Conservation (phyloP, 2,329 filamentous ascomycete genomes). For the Spiromastix sp. region DNA sequence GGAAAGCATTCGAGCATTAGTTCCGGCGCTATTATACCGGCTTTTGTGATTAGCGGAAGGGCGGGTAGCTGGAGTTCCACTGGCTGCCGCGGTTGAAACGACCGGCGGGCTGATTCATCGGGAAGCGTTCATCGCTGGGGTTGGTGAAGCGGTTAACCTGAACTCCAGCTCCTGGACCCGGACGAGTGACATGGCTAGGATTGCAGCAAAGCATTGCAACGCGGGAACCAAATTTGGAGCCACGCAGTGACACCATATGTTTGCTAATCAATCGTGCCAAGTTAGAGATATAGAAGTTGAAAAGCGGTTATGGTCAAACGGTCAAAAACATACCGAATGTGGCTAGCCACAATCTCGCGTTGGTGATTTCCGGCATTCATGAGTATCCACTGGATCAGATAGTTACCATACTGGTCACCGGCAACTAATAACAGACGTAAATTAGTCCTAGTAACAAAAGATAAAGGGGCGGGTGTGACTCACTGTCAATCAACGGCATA, state of each 20-base stretch:
- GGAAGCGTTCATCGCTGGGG: constrained; percentile 33
- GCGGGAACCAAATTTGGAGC: constrained; percentile 95
- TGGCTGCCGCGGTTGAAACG: constrained; percentile 27
- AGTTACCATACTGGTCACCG: constrained; percentile 98
- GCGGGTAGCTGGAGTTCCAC: constrained; percentile 27
- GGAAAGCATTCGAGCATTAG: too few relatives aligned
- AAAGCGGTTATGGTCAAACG: constrained; percentile 4
- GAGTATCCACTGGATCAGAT: constrained; percentile 93
- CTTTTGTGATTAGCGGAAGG: constrained; percentile 25
- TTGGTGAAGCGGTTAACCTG: constrained; percentile 50
- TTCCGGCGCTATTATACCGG: constrained; percentile 2
- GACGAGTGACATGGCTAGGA: constrained; percentile 76
- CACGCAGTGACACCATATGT: constrained; percentile 97
- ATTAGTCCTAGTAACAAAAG: constrained; percentile 7
- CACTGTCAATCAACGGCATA: constrained; percentile 90
- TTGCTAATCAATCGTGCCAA: constrained; percentile 52
- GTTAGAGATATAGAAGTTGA: too few relatives aligned
- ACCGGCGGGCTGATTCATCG: constrained; percentile 25
- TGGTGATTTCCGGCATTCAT: constrained; percentile 80
- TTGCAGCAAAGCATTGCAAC: constrained; percentile 99
- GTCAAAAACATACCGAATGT: constrained; percentile 54
- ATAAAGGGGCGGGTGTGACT: constrained; percentile 19
- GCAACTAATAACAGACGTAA: constrained; percentile 45
- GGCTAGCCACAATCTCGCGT: constrained; percentile 81
- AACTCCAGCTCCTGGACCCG: constrained; percentile 69